phyloP scores from a whole-genome alignment of 495 filamentous ascomycete species.

The Aspergillus diversus region DNA sequence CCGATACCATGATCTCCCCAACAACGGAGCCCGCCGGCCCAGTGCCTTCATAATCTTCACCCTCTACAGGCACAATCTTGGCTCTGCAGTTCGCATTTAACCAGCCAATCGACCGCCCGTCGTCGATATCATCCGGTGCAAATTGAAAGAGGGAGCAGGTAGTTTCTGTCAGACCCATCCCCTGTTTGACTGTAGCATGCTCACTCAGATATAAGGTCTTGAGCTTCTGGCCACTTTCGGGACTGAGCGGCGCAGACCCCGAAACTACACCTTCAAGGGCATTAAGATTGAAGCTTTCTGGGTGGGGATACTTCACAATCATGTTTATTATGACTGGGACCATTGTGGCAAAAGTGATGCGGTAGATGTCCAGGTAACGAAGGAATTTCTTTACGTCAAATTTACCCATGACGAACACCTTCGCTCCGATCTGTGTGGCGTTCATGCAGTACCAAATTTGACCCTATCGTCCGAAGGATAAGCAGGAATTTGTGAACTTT shows the following conservation, averaged over 20 bases:
- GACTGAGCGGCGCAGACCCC: background rate
- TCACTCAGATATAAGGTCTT: background rate
- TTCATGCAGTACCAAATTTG: slow-evolving; percentile 9
- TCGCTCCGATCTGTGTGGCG: background rate
- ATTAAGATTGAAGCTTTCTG: slow-evolving; percentile 2
- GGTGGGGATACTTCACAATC: background rate
- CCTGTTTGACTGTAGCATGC: background rate
- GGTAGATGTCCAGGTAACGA: slow-evolving; percentile 3
- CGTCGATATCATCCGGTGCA: slow-evolving; percentile 2
- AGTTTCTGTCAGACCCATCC: background rate
- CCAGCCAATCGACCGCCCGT: slow-evolving; percentile 1
- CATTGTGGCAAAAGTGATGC: background rate
- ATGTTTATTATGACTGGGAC: background rate
- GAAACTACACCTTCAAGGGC: background rate
- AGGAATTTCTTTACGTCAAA: background rate
- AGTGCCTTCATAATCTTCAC: background rate
- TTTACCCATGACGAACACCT: slow-evolving; percentile 3
- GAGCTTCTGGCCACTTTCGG: background rate
- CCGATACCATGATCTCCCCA: slow-evolving; percentile 1
- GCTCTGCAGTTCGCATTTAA: slow-evolving; percentile 2
- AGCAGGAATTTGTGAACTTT: too few relatives aligned
- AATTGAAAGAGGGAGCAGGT: slow-evolving; percentile 3
- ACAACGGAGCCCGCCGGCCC: slow-evolving; percentile 2
- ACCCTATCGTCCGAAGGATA: too few relatives aligned
- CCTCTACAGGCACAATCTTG: slow-evolving; percentile 7